Evolutionary conservation across 352 stramenopile species (phyloP), one percentile per base, ranked within the genome.

Genomic region (Hyaloperonospora brassicae): DNA sequence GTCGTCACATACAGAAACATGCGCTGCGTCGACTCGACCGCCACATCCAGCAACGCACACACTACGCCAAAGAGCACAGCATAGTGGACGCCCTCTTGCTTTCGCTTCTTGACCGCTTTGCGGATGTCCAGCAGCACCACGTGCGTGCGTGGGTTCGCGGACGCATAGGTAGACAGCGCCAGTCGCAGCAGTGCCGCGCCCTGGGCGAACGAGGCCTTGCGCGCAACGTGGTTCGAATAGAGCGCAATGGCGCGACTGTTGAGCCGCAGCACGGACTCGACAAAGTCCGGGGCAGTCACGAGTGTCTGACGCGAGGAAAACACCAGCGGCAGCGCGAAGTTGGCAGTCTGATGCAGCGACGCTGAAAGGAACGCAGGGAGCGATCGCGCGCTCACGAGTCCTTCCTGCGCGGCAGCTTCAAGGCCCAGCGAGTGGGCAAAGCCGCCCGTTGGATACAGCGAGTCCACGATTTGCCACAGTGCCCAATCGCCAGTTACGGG

Each of bases 391-490:
- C 31, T 36, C 27, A 91, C 73, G 47, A 89, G 55, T 24, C 70
- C 71, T 55, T 89, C 79, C 59, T 92, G 82, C 23, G 83, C 66
- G 1, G 77, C 79, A n/a, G 75, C 77, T 57, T 92, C 82, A 23
- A 92, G 73, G 0, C 82, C 82, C 12, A 84, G 59, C 47, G 82
- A 93, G 65, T 93, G 82, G 46, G 82, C 82, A 55, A 93, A 93
- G 44, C 82, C 82, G 40, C 82, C 82, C 0, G 82, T 93, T 34
- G 82, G 82, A 52, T 82, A 93, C 36, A 93, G 59, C 46, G 82
- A 93, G 63, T 93, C 82, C 48, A 89, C 48, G 68, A 93, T 85
- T 59, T 93, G 82, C 82, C 82, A 93, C 39, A 76, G 51, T 27
- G 68, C 55, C 79, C 79, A 89, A 56, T 75, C 60, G n/a, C 35